Base-by-base conservation (phyloP, 768 basidiomycete species). In the Amanita rubescens region DNA sequence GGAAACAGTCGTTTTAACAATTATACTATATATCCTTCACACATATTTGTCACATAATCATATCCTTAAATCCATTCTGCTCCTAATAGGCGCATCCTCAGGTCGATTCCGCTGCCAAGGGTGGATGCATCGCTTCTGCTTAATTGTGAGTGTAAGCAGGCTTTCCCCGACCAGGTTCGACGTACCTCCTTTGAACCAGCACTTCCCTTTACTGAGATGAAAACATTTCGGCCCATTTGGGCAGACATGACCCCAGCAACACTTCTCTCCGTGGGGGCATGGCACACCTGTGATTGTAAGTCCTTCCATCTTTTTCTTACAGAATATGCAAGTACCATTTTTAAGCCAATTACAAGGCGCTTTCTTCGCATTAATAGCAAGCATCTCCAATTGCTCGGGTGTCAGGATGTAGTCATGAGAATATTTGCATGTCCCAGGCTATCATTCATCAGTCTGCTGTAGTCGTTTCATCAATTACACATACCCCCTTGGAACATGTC, bases 311-410 rank as follows among this genome's bases (percentile, higher is more conserved):
- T 7, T 1, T 17, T 25, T 5, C 15, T 6, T 27, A 38, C 43
- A 41, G 30, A n/a, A 11, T 54, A 15, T 17, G 41, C 2, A 55
- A 70, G 20, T 53, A 82, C 88, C 85, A 58, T 85, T 87, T 69
- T 90, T 90, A 17, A 88, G 72, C 75, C 84, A 88, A 64, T 88
- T 90, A 68, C 89, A 91, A 0, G 89, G 89, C 1, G 87, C 87
- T 59, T 90, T 90, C 70, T 89, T 90, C 22, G 89, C 89, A 61
- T 85, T 88, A 62, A 73, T 78, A 27, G 86, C 77, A 63, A 91
- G 68, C n/a, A 77, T 78, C 25, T 77, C 76, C 55, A 90, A 71
- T 64, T 91, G 87, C 44, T 87, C 88, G 4, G 78, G 72, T 1
- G 83, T 84, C 52, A 91, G 67, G 42, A 77, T 68, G 62, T 90